Evolutionary conservation across 352 stramenopile species (phyloP).

Genomic region (Phytophthora megakarya): DNA sequence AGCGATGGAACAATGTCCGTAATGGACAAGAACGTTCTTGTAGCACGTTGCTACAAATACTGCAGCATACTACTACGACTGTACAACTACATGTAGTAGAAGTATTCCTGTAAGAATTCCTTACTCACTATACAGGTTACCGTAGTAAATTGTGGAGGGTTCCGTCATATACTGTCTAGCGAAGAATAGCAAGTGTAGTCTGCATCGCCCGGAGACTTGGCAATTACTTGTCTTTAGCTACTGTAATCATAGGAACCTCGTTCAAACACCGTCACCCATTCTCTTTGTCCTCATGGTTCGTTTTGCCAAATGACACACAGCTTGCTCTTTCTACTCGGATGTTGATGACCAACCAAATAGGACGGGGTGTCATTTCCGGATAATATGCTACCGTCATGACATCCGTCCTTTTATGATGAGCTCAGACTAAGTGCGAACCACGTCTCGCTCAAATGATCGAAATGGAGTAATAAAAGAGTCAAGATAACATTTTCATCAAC

Average conservation of each 20-base stretch:
- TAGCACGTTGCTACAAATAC: too few species aligned
- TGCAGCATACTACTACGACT: too few species aligned
- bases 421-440: constrained; percentile 17
- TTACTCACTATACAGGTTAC: too few species aligned
- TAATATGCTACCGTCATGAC: constrained; percentile 10
- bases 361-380: constrained; percentile 12
- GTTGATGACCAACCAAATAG: constrained; percentile 25
- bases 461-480: background rate
- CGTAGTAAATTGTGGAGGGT: constrained; percentile 36
- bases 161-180: constrained; percentile 87
- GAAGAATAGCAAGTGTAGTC: constrained; percentile 77
- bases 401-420: constrained; percentile 11
- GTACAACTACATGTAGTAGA: too few species aligned
- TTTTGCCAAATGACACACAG: constrained; percentile 24
- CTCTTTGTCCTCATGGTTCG: background rate
- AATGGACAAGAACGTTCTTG: too few species aligned
- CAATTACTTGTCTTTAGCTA: constrained; percentile 46
- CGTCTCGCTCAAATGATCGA: background rate
- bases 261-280: background rate
- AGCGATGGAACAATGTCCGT: too few species aligned
- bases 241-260: constrained; percentile 69
- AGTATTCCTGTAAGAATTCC: too few species aligned
- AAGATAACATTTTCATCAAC: background rate
- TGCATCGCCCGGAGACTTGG: constrained; percentile 60
- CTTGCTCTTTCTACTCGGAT: background rate